Evolutionary conservation across 805 yeast genomes (phyloP), one percentile per base, ranked within the genome.

Genomic region (Hanseniaspora pseudoguilliermondii): DNA sequence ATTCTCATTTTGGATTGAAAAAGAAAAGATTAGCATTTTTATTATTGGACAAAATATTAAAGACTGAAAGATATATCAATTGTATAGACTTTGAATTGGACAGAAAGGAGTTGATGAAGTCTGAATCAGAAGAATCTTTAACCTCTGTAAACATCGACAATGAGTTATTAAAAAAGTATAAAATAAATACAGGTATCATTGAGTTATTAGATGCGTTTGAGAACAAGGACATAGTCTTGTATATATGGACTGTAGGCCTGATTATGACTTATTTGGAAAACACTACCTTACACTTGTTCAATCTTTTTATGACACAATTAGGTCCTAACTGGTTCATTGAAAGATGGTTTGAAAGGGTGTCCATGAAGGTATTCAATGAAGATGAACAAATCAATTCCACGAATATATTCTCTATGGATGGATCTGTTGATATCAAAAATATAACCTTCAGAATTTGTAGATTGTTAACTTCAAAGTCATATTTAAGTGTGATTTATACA

Each of bases 401-500:
- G 5, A 29, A 41, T 11, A 20, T n/a, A n/a, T 49, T 41, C 5
- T 29, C 47, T 8, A 29, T 40, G 10, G 35, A 23, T 18, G 43
- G 43, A 34, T 35, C 43, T 3, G 7, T 2, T 6, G 35, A 21
- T 8, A 29, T 49, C 9, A 40, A 32, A 25, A 27, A 18, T 15
- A 20, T 15, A 5, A n/a, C 47, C 16, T 44, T 15, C 34, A 40
- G 40, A 44, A 36, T 44, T 9, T 44, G 32, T 10, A 27, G 27
- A 18, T 13, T 32, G 21, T 25, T 52, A 9, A 35, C 46, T n/a
- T 16, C 32, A 8, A 53, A 44, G 27, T 38, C 46, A 15, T 21
- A 16, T 16, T 29, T 27, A 9, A 34, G n/a, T 8, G 53, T 64
- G 8, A 61, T 68, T 1, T 64, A 65, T 48, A 67, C 68, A 15